Evolutionary conservation across 179 eudicot species (phyloP), one percentile per base, ranked within the genome.

Genomic region (Beta macrorhiza): DNA sequence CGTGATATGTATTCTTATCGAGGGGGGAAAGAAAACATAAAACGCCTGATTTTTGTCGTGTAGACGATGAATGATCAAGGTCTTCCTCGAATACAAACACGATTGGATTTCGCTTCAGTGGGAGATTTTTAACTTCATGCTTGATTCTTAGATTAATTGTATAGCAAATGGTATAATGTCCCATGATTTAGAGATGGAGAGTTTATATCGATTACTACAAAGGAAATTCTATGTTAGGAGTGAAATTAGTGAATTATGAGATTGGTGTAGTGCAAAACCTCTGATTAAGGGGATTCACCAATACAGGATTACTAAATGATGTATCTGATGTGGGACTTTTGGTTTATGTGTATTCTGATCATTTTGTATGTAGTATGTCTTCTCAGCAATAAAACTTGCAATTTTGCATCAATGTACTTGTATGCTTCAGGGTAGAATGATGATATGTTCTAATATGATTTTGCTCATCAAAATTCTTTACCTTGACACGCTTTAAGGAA

Each of bases 291-390:
- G 45, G 42, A 63, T 63, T 62, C 2, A 80, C 3, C 55, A 63
- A 78, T 64, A 37, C 74, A 74, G 65, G 62, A 62, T 61, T 47
- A 20, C 73, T 65, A 65, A 42, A 20, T 5, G 56, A 81, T 55
- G 67, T 75, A 67, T 55, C 79, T 74, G 67, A 53, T 14, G 20
- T 9, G 72, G 53, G 22, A 72, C 75, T 51, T 72, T 32, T 72
- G 22, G 74, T 72, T 69, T 20, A 45, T 29, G 57, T 20, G 37
- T 5, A 20, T 73, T 25, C 53, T 32, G 45, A 4, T 51, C 76
- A 5, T 53, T 9, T 9, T 55, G 52, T 20, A 11, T 20, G 52
- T 49, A 49, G 52, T 49, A 49, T 49, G 52, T 5, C 37, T 13
- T 20, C 20, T 63, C 22, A 63, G 9, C 67, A 32, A 67, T 67